A percentile compares a stretch with the other conserved stretches of the same genome.
phyloP scores from a whole-genome alignment of 2,329 filamentous ascomycete species.

The Aspergillus versicolor region DNA sequence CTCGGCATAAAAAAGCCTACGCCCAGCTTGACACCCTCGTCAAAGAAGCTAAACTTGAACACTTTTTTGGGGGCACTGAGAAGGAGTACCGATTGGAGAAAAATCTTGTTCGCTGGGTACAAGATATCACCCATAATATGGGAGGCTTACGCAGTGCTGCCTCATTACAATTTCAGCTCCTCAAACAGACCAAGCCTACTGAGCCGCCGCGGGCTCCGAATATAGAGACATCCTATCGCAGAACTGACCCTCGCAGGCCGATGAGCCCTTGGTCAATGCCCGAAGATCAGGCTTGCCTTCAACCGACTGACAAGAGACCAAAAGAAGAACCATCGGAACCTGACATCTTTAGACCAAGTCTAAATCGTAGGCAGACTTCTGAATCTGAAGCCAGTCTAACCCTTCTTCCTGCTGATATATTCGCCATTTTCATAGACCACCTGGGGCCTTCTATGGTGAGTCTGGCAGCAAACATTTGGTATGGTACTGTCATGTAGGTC shows the following conservation, averaged over 20 bases:
- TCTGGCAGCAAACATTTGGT: not conserved
- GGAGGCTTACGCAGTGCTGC: slow-evolving; percentile 88
- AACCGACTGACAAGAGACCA: slow-evolving; percentile 63
- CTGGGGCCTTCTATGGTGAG: slow-evolving; percentile 82
- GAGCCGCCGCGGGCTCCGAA: slow-evolving; percentile 19
- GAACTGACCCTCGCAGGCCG: slow-evolving; percentile 18
- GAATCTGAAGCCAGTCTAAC: slow-evolving; percentile 14
- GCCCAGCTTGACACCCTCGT: slow-evolving; percentile 72
- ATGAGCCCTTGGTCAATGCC: slow-evolving; percentile 33
- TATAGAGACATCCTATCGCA: slow-evolving; percentile 17
- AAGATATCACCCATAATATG: slow-evolving; percentile 81
- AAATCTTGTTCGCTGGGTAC: slow-evolving; percentile 77
- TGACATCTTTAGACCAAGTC: slow-evolving; percentile 1
- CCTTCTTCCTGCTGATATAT: slow-evolving; percentile 71
- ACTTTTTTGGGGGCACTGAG: slow-evolving; percentile 78
- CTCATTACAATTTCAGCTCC: slow-evolving; percentile 79
- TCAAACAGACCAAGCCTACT: slow-evolving; percentile 59
- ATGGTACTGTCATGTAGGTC: too few relatives aligned
- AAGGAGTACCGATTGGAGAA: slow-evolving; percentile 75
- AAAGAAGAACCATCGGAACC: slow-evolving; percentile 51
- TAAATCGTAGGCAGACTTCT: slow-evolving; percentile 10
- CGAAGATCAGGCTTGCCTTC: slow-evolving; percentile 51
- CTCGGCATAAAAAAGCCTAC: slow-evolving; percentile 66
- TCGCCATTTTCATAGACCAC: slow-evolving; percentile 82
- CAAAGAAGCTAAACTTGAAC: slow-evolving; percentile 83